Percentiles rank a stretch among this genome's conserved stretches.
phyloP scores from a whole-genome alignment of 2,329 filamentous ascomycete genomes.

The Fusarium sp. region DNA sequence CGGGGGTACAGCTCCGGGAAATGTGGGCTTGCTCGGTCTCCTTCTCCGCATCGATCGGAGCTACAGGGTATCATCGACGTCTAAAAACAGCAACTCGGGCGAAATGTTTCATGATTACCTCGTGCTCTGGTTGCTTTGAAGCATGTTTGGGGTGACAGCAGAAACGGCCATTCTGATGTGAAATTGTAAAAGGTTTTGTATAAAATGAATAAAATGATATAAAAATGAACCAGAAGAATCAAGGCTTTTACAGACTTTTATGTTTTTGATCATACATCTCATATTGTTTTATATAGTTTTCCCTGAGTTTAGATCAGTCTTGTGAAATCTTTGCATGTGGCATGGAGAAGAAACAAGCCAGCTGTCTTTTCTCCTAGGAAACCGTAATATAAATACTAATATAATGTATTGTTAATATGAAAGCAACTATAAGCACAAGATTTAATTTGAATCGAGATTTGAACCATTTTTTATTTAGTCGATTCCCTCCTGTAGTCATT shows the following conservation, averaged over 20 bases:
- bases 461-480: not conserved
- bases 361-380: too few relatives aligned
- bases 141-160: not conserved
- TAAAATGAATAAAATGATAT: not conserved
- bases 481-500: not conserved
- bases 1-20: not conserved
- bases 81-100: slow-evolving; percentile 17
- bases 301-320: not conserved
- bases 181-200: not conserved
- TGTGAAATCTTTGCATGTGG: not conserved
- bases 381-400: too few relatives aligned
- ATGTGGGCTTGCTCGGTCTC: not conserved
- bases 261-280: not conserved
- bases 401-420: not conserved
- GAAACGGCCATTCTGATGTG: not conserved
- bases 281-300: not conserved
- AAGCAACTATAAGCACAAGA: not conserved
- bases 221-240: not conserved
- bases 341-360: not conserved
- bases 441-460: not conserved
- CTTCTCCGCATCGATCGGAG: not conserved
- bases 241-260: not conserved
- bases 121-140: not conserved
- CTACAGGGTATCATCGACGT: slow-evolving; percentile 10
- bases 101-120: slow-evolving; percentile 3